Base-by-base conservation (phyloP, 2,329 filamentous ascomycete genomes). In the Diaporthe citriasiana region DNA sequence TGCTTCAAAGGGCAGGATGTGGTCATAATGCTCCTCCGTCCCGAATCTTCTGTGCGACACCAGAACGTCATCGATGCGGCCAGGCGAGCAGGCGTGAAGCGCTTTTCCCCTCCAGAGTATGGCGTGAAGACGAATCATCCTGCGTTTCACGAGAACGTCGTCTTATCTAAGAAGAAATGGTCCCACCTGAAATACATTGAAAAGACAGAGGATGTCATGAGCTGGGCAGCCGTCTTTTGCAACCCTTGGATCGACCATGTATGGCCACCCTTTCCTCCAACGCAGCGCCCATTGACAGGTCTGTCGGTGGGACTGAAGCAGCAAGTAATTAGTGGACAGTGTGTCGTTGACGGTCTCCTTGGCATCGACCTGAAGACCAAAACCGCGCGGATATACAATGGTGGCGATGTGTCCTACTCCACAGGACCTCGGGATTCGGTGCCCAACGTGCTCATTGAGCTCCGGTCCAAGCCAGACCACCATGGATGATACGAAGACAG, bases 181-280 rank as follows among this genome's bases (percentile, higher is more conserved):
- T 57, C 55, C 6, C 33, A 38, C 8, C 4, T 57, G 9, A 25
- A 57, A 15, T 25, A 57, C 17, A 12, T 57, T 33, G 33, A 38
- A 4, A n/a, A 25, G 22, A 40, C 55, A 38, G 10, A 57, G 22
- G 33, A 57, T 57, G 33, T 25, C 10, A 57, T 57, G 55, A 40
- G 55, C 55, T 57, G 55, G 51, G 38, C 55, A 57, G 33, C 55
- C 25, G 8, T 57, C 10, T 40, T 57, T 22, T 57, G 55, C 22
- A 57, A 57, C 33, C 33, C 55, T n/a, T 40, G 55, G 33, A 25
- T 57, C 33, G 55, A 57, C 55, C 55, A 57, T 5, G 55, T 57
- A 57, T 10, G 55, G 6, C 12, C 10, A 9, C 30, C 9, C 9
- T 27, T 57, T n/a, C 30, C 30, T 8, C 12, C 30, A 10, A 13